Evolutionary conservation across 805 yeast species (phyloP), one percentile per base, ranked within the genome.

Genomic region (Saccharomycopsis synnaedendra): DNA sequence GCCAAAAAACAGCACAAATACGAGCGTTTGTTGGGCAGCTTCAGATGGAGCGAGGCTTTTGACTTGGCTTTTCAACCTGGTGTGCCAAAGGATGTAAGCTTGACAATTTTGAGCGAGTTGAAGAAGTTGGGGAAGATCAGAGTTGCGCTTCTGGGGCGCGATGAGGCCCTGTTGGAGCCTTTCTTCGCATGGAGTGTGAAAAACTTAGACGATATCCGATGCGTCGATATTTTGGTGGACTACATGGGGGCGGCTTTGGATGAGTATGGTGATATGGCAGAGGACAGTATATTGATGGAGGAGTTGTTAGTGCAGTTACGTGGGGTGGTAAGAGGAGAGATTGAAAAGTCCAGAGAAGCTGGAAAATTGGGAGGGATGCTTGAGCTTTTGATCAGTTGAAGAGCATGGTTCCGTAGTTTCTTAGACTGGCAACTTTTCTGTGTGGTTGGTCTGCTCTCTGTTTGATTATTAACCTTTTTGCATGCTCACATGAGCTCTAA

Each of bases 361-460:
- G 84, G 82, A 62, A 82, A 79, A 61, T 78, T 93, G 41, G 87
- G 84, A 58, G 98, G 98, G 47, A 93, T 93, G 97, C 69, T 93
- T 57, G 94, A 87, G 64, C 65, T 93, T 56, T 70, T 90, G 57
- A 81, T 88, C 5, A 19, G 36, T 10, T 38, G 33, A 27, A 36
- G 19, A 19, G 19, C 19, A 19, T 19, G 19, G 19, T 19, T 19
- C 19, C 19, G 2, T 31, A 41, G 42, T 10, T 30, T 41, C 19
- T 1, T 19, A 19, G 19, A 19, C 19, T 19, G 19, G 19, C 19
- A 19, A 19, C 19, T 19, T 19, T 19, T 19, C 2, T 19, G 19
- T 19, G 19, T 19, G 19, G 19, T 19, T 19, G 19, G 19, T 19
- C 19, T 19, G 19, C 19, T 19, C 19, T 19, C 19, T 19, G 19